Base-by-base conservation (phyloP, 805 yeast genomes). In the Cyberlindnera misumaiensis region DNA sequence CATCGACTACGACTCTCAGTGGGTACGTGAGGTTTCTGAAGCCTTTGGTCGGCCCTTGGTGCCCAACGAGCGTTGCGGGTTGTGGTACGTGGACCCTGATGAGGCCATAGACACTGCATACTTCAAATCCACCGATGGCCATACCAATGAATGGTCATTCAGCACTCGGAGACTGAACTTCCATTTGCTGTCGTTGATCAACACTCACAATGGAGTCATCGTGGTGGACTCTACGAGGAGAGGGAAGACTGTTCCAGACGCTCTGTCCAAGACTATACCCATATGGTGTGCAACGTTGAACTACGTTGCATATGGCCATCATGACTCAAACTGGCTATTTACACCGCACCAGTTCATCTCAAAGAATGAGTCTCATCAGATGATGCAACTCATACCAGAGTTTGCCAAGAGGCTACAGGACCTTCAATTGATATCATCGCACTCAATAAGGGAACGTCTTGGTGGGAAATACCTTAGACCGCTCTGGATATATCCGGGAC, bases 81-180 rank as follows among this genome's bases (percentile, higher is more conserved):
- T 75, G 11, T 88, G 96, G 96, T 88, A 88, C 49, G 74, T 80
- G 4, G 65, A 72, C 0, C 77, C 83, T 0, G 39, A 43, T 0
- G 33, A 47, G 0, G 63, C 59, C 17, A 32, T 39, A 0, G 75
- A 71, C 4, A 67, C 80, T 0, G 73, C 80, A 13, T 87, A 88
- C 52, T 88, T 88, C 63, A 88, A 88, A 53, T 83, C 94, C 18
- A 88, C 96, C 0, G 96, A 88, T 60, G 97, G 97, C 0, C 97
- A 88, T 52, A 77, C 76, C 0, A 72, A 73, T 39, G 79, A 84
- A 46, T 88, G 96, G 96, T 69, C 71, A 25, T 87, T 88, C 51
- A 80, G 86, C 26, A 58, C 75, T 13, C 65, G 94, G 35, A 61
- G 97, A 32, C 61, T 87, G 28, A 88, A 88, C 57, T 63, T 84